Percentiles rank a stretch among this genome's conserved stretches.
Conservation (phyloP, 331 rosid species). For the Malus hybrid region DNA sequence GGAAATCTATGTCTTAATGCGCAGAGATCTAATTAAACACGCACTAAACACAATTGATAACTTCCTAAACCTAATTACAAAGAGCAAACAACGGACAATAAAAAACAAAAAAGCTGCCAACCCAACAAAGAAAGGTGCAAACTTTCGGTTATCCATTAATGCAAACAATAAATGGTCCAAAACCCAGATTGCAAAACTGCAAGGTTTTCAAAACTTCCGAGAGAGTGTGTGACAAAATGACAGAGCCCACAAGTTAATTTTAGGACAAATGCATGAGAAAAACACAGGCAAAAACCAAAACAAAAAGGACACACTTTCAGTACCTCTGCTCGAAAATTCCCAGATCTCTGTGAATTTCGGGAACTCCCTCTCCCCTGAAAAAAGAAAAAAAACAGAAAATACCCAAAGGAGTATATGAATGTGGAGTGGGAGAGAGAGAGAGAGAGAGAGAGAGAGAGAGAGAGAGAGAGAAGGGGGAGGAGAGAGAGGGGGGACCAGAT, state of each 20-base stretch:
- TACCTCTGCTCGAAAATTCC: slow-evolving; percentile 34
- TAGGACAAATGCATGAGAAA: not conserved
- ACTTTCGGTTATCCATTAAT: slow-evolving; percentile 16
- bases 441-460: slow-evolving; percentile 12
- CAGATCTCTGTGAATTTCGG: slow-evolving; percentile 11
- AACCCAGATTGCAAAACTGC: slow-evolving; percentile 1
- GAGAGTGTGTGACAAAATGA: not conserved
- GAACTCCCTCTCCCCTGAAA: not conserved
- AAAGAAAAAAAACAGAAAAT: not conserved
- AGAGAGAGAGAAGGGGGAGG: slow-evolving; percentile 13
- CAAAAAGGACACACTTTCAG: not conserved
- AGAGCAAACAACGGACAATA: not conserved
- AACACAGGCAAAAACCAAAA: not conserved
- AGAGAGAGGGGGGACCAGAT: slow-evolving; percentile 10
- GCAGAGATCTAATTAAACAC: slow-evolving; percentile 4
- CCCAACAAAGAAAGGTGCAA: not conserved
- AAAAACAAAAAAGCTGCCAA: not conserved
- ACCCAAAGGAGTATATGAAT: slow-evolving; percentile 11
- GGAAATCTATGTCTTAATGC: slow-evolving; percentile 4
- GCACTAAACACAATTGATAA: slow-evolving; percentile 10
- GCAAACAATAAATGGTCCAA: slow-evolving; percentile 20
- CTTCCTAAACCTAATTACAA: slow-evolving; percentile 1
- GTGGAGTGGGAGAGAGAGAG: not conserved
- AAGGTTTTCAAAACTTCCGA: not conserved
- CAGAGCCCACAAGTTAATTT: not conserved